These are phyloP conservation scores for Beauveria sp. DNA, from an alignment of 2,329 filamentous ascomycete genomes.

Conservation along the genomic window DNA sequence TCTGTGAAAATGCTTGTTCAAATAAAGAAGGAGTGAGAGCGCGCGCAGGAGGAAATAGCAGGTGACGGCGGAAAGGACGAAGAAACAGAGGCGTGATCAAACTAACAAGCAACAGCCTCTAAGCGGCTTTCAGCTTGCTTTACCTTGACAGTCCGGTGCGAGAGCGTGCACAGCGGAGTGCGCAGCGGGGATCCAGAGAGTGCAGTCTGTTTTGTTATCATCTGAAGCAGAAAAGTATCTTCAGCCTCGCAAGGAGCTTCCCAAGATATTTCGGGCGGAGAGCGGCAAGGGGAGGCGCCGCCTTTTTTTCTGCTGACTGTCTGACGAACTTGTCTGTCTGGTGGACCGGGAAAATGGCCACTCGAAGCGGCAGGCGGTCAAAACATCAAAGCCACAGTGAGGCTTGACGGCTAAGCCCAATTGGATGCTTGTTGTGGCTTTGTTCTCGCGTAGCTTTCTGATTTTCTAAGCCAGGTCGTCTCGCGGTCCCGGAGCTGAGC, in stretches of 20 bases:
- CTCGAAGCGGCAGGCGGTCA: constrained; percentile 3
- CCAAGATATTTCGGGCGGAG: background rate
- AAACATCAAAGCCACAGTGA: background rate
- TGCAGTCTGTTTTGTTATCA: background rate
- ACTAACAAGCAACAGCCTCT: background rate
- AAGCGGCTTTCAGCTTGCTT: background rate
- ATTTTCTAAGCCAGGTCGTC: constrained; percentile 2
- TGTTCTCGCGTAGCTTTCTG: background rate
- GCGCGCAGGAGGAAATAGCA: background rate
- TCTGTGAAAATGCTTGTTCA: background rate
- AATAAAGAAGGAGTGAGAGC: background rate
- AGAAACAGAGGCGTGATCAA: background rate
- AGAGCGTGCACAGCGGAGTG: background rate
- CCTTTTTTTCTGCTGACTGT: background rate
- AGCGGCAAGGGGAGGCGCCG: too few species aligned
- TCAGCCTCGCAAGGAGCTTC: background rate
- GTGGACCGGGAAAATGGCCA: background rate
- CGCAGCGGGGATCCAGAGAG: background rate
- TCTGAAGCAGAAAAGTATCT: background rate
- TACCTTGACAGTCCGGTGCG: background rate
- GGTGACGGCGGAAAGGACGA: background rate
- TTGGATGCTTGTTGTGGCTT: background rate
- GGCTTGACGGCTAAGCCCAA: background rate
- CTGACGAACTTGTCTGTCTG: background rate
- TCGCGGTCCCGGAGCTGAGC: background rate